phyloP scores from a whole-genome alignment of 108 stramenopile genomes.

The Cyclostephanos tholiformis region DNA sequence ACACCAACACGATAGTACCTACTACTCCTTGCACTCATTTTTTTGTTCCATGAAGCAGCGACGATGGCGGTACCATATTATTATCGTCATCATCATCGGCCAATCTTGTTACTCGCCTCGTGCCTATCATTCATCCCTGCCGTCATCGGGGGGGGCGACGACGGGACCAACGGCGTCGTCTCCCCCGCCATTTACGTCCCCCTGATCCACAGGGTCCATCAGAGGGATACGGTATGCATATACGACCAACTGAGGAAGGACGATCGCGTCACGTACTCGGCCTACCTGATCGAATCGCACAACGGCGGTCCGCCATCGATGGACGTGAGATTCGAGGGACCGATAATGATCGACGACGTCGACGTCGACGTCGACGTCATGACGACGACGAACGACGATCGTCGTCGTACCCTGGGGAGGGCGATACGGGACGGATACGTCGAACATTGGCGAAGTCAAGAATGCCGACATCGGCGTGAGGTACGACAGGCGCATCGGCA shows the following conservation, averaged over 20 bases:
- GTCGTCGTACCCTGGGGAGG: no score
- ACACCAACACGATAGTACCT: no score
- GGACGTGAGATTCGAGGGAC: constrained; percentile 33
- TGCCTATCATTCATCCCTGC: no score
- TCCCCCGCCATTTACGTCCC: not conserved
- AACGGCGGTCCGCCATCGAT: constrained; percentile 6
- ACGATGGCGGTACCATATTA: no score
- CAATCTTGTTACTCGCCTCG: no score
- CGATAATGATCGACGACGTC: constrained; percentile 21
- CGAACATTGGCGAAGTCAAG: constrained; percentile 6
- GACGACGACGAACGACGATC: no score
- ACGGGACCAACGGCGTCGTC: no score
- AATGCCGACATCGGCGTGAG: constrained; percentile 5
- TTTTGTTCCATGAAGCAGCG: no score
- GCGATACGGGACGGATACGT: constrained; percentile 4
- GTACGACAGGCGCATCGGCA: constrained; percentile 11
- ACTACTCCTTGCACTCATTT: no score
- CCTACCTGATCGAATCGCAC: constrained; percentile 39
- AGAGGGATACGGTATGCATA: constrained; percentile 44
- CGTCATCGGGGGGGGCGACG: no score
- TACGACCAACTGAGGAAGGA: constrained; percentile 26
- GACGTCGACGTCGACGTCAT: no score
- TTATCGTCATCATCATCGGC: no score
- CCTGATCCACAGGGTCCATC: constrained; percentile 7
- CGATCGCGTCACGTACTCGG: constrained; percentile 35